These are phyloP conservation scores for Colletotrichum acutatum DNA, from an alignment of 2,329 filamentous ascomycete genomes.

Conservation along the genomic window DNA sequence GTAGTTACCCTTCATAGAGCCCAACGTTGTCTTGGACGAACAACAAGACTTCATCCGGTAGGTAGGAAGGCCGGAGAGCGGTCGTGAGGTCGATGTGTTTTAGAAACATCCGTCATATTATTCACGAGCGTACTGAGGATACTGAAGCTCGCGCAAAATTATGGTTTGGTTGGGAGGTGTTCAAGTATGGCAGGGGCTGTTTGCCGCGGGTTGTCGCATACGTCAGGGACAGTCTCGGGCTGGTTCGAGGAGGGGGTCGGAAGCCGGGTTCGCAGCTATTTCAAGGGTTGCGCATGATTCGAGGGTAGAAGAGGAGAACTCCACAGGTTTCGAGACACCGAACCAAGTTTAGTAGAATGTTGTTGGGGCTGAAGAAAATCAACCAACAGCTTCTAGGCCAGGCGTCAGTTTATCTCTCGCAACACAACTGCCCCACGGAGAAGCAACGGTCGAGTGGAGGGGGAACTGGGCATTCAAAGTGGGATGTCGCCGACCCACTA, in stretches of 20 bases:
- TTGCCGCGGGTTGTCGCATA: constrained; percentile 23
- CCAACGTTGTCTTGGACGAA: constrained; percentile 99
- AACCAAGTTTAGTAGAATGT: background rate
- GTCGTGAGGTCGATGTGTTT: constrained; percentile 96
- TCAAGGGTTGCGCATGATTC: constrained; percentile 25
- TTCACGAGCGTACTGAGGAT: constrained; percentile 1
- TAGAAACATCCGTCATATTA: constrained; percentile 89
- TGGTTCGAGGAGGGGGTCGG: background rate
- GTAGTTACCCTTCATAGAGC: constrained; percentile 87
- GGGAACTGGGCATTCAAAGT: background rate
- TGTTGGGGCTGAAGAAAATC: background rate
- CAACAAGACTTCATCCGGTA: constrained; percentile 92
- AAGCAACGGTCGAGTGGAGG: background rate
- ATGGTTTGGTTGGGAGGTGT: background rate
- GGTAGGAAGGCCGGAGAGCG: constrained; percentile 90
- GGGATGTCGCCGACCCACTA: constrained; percentile 12
- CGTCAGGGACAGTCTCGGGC: constrained; percentile 16
- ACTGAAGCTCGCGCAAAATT: constrained; percentile 5
- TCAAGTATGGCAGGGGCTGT: background rate
- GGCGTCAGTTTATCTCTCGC: constrained; percentile 29
- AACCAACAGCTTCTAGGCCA: constrained; percentile 13
- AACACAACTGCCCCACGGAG: constrained; percentile 17
- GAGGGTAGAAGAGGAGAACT: background rate
- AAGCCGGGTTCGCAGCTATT: background rate
- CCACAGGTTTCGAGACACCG: background rate